Evolutionary conservation across 495 filamentous ascomycete species (phyloP), one percentile per base, ranked within the genome.

Genomic region (Patellaria atrata): DNA sequence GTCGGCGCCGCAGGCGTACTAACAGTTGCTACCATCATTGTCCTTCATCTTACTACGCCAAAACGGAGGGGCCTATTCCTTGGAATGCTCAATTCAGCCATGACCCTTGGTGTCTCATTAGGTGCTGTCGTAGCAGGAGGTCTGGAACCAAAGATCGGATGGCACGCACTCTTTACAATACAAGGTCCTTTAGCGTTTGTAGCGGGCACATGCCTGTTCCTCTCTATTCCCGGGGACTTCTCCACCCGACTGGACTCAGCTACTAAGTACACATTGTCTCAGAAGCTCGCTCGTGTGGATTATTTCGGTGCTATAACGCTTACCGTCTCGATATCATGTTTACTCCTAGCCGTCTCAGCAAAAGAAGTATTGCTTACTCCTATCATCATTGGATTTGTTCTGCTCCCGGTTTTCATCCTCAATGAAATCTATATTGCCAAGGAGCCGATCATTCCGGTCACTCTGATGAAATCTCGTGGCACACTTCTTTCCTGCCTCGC

Each of bases 71-170:
- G 79, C 1, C 35, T 87, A 12, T 79, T 68, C 43, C 67, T 84
- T 37, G 81, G 81, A 1, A 41, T 82, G 8, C 57, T 78, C 37
- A 77, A 73, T 48, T 53, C 65, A 7, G 72, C 73, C 0, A 77
- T 75, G 38, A 85, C 79, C 0, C 63, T 71, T 11, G 79, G 81
- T 8, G 58, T 87, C 10, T 68, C 77, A 0, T 59, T 73, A 0
- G 79, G 81, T 5, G 81, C 79, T 2, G 68, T 81, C 9, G 55
- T 81, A 20, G 74, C 75, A 12, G 81, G 79, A 1, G 65, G 71
- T 1, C 41, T 82, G 27, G 58, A 74, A 5, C 66, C 67, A 1
- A 59, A 55, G 0, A 60, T 69, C 17, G 79, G 79, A 31, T 87
- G 79, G 77, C 63, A 79, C 33, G 55, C 67, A 14, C 56, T 87